Base-by-base conservation (phyloP, 129 eudicot species). In the Logfia minima region DNA sequence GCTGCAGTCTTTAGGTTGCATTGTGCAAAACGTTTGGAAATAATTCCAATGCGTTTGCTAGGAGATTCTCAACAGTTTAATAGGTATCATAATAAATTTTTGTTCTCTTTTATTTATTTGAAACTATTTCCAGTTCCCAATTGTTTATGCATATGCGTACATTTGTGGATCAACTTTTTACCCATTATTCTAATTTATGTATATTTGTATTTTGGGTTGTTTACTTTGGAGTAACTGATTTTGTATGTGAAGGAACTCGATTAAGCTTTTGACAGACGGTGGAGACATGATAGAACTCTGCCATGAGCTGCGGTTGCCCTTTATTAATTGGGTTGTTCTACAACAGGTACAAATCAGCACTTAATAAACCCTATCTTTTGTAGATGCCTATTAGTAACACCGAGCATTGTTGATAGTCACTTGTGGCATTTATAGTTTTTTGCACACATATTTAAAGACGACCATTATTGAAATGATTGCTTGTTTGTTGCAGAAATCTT, bases 251-350 rank as follows among this genome's bases (percentile, higher is more conserved):
- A 93, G 98, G 93, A 88, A 83, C 77, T 43, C 85, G 52, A 93
- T 93, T 31, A 93, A 84, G 83, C 83, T 93, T 67, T 77, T 93
- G 85, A 82, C 97, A 10, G 81, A 77, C 45, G 97, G 96, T 80
- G 97, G 98, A 68, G 97, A 93, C 86, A 87, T 90, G 91, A 70
- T 93, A 58, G 97, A 93, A 82, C 96, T 93, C 82, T 84, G 91
- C 83, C 91, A 88, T 69, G 98, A 93, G 83, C 80, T 93, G 74
- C 98, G 98, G 22, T 72, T 86, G 65, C 96, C 98, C 39, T 93
- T 93, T 77, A 91, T 83, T 5, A 89, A 86, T 70, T 93, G 98
- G 98, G 84, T 83, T 37, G 87, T 89, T 75, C 67, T 81, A 70
- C 89, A 87, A 75, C 98, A 90, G 98, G 98, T 92, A 75, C 41